phyloP scores from a whole-genome alignment of 306 rosid species.

The Pyrus communis region DNA sequence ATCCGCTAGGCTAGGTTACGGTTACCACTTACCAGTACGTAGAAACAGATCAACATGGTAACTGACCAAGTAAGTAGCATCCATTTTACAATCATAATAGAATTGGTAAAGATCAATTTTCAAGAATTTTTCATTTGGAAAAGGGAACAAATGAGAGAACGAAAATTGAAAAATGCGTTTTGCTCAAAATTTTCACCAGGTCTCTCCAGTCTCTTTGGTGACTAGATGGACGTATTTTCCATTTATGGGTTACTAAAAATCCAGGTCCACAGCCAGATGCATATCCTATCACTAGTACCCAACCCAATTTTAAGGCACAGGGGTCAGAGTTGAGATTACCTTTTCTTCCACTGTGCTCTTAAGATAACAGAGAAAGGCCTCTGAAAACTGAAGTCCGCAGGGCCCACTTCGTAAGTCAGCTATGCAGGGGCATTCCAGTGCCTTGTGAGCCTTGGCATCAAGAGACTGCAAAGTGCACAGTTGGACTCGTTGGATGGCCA shows the following conservation, averaged over 20 bases:
- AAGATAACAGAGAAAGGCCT: conserved; percentile 81
- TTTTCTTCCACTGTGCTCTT: conserved; percentile 83
- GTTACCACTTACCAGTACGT: not conserved
- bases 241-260: not conserved
- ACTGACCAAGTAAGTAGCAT: conserved; percentile 9
- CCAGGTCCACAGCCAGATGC: not conserved
- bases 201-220: not conserved
- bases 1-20: too few relatives aligned
- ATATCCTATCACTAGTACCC: not conserved
- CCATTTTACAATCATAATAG: not conserved
- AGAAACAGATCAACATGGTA: not conserved
- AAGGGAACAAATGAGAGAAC: not conserved
- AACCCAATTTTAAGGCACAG: not conserved
- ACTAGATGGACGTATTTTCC: not conserved
- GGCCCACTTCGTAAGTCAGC: conserved; percentile 76
- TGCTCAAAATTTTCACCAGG: not conserved
- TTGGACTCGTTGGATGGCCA: not conserved
- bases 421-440: conserved; percentile 90
- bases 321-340: conserved; percentile 29
- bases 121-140: not conserved
- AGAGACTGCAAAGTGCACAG: conserved; percentile 53
- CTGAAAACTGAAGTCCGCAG: conserved; percentile 74
- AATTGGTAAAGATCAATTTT: not conserved
- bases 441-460: conserved; percentile 79
- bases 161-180: not conserved